Base-by-base conservation (phyloP, 768 basidiomycete species). In the Agaricus subrufescens region DNA sequence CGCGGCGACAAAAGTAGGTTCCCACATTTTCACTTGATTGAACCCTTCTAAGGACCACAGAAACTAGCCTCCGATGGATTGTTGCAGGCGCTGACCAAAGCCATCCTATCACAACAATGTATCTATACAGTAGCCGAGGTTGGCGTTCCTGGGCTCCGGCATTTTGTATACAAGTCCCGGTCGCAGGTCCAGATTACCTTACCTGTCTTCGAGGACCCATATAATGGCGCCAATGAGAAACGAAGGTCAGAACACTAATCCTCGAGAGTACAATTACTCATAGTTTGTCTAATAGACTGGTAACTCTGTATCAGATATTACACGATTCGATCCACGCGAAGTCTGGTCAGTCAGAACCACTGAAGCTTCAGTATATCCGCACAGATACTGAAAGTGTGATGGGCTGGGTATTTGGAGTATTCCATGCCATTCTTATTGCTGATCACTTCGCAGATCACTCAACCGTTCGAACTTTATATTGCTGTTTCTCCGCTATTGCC, bases 141-240 rank as follows among this genome's bases (percentile, higher is more conserved):
- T 10, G 83, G 84, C n/a, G 87, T 96, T 60, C 93, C 93, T 3
- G 94, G 94, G 2, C 71, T 98, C 29, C 83, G 91, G 30, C 97
- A 99, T 69, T 99, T 98, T 66, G 73, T 98, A 47, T 98, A 98
- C 76, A 98, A 98, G 72, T 92, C 91, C 9, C 80, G 92, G 11
- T 75, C 82, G 6, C 84, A 91, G 63, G 94, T 99, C 19, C 97
- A 99, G 66, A 79, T 96, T 37, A 97, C 95, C 0, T 72, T 78
- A 60, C 94, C 97, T 3, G 67, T 70, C n/a, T 95, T 87, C 69
- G 92, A 94, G 65, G 91, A 90, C 15, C 90, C 89, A 5, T 96
- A 97, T 62, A 83, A 87, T 43, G 75, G 74, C 34, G 61, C 73
- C 0, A 75, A 81, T 42, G 85, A 86, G 57, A 78, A 75, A 52